Percentiles rank a stretch among this genome's conserved stretches.
These are phyloP conservation scores for Plasmopara viticola DNA, from an alignment of 352 stramenopile species.

Conservation along the genomic window DNA sequence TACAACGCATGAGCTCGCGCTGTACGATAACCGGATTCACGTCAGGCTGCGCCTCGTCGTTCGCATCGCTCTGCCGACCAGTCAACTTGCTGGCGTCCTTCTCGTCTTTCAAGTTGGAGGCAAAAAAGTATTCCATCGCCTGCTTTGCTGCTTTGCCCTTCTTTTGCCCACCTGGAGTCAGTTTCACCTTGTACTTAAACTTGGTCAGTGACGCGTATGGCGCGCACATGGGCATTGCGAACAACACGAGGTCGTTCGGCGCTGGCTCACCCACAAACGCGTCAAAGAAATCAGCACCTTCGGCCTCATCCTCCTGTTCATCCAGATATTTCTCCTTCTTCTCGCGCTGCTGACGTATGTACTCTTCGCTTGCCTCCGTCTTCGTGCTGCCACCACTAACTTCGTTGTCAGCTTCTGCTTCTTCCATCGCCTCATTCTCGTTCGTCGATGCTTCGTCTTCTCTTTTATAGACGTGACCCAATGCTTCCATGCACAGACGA, in stretches of 20 bases:
- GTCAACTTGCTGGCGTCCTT: conserved; percentile 32
- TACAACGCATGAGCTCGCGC: conserved; percentile 85
- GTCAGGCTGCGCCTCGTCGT: conserved; percentile 36
- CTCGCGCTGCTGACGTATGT: conserved; percentile 67
- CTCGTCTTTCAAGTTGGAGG: conserved; percentile 64
- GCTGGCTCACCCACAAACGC: conserved; percentile 75
- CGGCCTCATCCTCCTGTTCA: conserved; percentile 77
- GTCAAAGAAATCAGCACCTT: conserved; percentile 76
- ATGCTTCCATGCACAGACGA: conserved; percentile 86
- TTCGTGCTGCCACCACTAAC: conserved; percentile 8
- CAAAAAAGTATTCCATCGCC: conserved; percentile 79
- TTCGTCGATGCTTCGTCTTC: conserved; percentile 17
- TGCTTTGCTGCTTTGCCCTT: conserved; percentile 88
- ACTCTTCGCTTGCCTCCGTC: conserved; percentile 36
- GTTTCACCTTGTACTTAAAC: conserved; percentile 92
- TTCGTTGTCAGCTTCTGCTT: conserved; percentile 15
- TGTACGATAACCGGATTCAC: conserved; percentile 67
- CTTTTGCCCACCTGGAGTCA: conserved; percentile 84
- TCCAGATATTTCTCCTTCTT: conserved; percentile 82
- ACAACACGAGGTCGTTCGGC: conserved; percentile 82
- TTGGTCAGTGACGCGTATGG: conserved; percentile 81
- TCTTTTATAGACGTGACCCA: conserved; percentile 57
- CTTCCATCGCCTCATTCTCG: conserved; percentile 19
- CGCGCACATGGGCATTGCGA: conserved; percentile 88
- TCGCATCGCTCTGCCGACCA: conserved; percentile 4